Percentiles rank a stretch among this genome's conserved stretches.
Conservation (phyloP, 306 rosid genomes). For the Begonia loranthoides region DNA sequence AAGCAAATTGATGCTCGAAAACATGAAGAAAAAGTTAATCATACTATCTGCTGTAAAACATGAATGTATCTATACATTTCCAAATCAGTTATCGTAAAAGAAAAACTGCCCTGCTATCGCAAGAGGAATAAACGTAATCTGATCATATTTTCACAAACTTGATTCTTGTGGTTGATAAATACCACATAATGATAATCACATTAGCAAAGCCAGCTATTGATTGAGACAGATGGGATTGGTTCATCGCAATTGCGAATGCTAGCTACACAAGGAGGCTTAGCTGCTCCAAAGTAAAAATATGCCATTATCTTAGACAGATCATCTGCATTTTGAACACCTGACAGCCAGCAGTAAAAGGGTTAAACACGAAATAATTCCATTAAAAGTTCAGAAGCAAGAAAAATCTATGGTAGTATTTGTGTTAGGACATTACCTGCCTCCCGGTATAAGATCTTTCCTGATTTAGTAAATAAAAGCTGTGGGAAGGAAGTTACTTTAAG, state of each 20-base stretch:
- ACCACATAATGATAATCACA: background rate
- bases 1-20: too few relatives aligned
- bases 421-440: slow-evolving; percentile 43
- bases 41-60: too few relatives aligned
- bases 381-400: slow-evolving; percentile 2
- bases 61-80: too few relatives aligned
- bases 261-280: slow-evolving; percentile 55
- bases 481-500: slow-evolving; percentile 67
- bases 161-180: too few relatives aligned
- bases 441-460: slow-evolving; percentile 76
- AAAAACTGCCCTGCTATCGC: too few relatives aligned
- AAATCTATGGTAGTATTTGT: background rate
- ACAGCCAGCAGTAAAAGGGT: slow-evolving; percentile 11
- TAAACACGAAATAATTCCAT: slow-evolving; percentile 5
- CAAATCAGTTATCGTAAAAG: too few relatives aligned
- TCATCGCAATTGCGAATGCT: slow-evolving; percentile 29
- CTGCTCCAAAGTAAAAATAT: slow-evolving; percentile 70
- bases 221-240: slow-evolving; percentile 42
- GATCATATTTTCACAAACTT: too few relatives aligned
- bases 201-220: slow-evolving; percentile 18
- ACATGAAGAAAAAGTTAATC: too few relatives aligned
- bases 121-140: too few relatives aligned
- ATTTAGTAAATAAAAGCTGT: slow-evolving; percentile 67
- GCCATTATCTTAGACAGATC: slow-evolving; percentile 90
- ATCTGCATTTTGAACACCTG: slow-evolving; percentile 63